Conservation (phyloP, 2,329 filamentous ascomycete genomes). For the Ceratocystis eucalypticola region DNA sequence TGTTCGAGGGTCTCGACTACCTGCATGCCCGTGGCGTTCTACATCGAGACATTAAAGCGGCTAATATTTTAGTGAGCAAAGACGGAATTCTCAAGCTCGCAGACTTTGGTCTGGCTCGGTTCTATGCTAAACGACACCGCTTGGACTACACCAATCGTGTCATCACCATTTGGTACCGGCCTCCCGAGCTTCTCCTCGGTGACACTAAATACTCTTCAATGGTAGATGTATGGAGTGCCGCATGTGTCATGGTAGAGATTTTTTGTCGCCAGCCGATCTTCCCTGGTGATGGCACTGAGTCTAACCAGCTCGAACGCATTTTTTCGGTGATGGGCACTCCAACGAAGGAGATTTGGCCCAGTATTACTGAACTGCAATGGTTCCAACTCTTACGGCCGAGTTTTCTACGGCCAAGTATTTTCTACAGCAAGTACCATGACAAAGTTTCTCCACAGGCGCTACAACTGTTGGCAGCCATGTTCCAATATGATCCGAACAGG, state of each 20-base stretch:
- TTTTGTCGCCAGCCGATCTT: slow-evolving; percentile 91
- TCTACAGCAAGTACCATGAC: slow-evolving; percentile 71
- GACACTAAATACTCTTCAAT: slow-evolving; percentile 83
- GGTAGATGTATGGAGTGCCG: slow-evolving; percentile 93
- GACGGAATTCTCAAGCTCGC: slow-evolving; percentile 81
- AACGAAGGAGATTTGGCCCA: slow-evolving; percentile 72
- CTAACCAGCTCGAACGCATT: slow-evolving; percentile 93
- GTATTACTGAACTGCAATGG: slow-evolving; percentile 88
- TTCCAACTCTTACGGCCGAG: slow-evolving; percentile 79
- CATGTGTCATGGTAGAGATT: slow-evolving; percentile 92
- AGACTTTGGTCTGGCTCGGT: slow-evolving; percentile 90
- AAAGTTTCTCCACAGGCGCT: slow-evolving; percentile 67
- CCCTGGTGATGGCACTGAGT: slow-evolving; percentile 87
- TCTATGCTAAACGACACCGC: slow-evolving; percentile 80
- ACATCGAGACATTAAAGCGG: slow-evolving; percentile 95
- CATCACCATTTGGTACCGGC: slow-evolving; percentile 96
- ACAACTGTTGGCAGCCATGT: slow-evolving; percentile 70
- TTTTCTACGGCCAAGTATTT: slow-evolving; percentile 57
- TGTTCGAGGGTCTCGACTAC: slow-evolving; percentile 90
- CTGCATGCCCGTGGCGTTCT: slow-evolving; percentile 85
- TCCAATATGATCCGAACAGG: slow-evolving; percentile 73
- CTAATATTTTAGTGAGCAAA: slow-evolving; percentile 89
- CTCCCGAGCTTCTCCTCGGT: slow-evolving; percentile 77
- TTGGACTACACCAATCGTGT: slow-evolving; percentile 98
- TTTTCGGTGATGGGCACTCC: slow-evolving; percentile 85